A percentile compares a stretch with the other conserved stretches of the same genome.
phyloP scores from a whole-genome alignment of 805 yeast species.

The Yarrowia phangngaensis region DNA sequence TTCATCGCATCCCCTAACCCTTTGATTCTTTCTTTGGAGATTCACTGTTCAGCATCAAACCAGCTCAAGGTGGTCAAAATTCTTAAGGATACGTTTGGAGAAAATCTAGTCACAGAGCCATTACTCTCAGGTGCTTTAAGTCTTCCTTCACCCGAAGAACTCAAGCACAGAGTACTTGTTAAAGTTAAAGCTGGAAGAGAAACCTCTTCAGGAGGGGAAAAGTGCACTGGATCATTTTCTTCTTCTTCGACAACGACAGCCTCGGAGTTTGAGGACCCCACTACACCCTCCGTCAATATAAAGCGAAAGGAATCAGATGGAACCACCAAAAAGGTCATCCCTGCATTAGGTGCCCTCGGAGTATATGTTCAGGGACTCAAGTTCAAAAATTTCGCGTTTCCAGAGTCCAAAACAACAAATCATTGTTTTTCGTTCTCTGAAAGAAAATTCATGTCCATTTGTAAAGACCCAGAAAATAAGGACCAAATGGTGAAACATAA shows the following conservation, averaged over 20 bases:
- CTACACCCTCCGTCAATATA: background rate
- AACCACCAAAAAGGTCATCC: constrained; percentile 35
- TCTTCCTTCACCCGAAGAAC: constrained; percentile 69
- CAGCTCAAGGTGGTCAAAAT: constrained; percentile 58
- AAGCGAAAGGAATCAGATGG: constrained; percentile 28
- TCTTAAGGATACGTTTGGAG: constrained; percentile 58
- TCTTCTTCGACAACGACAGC: constrained; percentile 18
- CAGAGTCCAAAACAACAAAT: constrained; percentile 73
- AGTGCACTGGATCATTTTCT: background rate
- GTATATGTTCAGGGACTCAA: constrained; percentile 71
- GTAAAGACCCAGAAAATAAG: constrained; percentile 55
- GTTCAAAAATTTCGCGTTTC: constrained; percentile 76
- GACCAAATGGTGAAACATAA: constrained; percentile 72
- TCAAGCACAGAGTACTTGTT: constrained; percentile 66
- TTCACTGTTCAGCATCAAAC: constrained; percentile 65
- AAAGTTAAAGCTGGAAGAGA: constrained; percentile 65
- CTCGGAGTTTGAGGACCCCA: constrained; percentile 30
- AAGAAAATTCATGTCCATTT: constrained; percentile 57
- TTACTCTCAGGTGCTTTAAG: constrained; percentile 35
- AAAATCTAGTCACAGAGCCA: constrained; percentile 48
- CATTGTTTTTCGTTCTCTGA: constrained; percentile 90
- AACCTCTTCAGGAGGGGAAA: background rate
- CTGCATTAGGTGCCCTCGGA: constrained; percentile 55
- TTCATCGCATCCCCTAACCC: constrained; percentile 87
- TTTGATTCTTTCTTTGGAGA: constrained; percentile 76